Percentiles rank a stretch among this genome's conserved stretches.
These are phyloP conservation scores for Fusarium praegraminearum DNA, from an alignment of 2,329 filamentous ascomycete genomes.

Conservation along the genomic window DNA sequence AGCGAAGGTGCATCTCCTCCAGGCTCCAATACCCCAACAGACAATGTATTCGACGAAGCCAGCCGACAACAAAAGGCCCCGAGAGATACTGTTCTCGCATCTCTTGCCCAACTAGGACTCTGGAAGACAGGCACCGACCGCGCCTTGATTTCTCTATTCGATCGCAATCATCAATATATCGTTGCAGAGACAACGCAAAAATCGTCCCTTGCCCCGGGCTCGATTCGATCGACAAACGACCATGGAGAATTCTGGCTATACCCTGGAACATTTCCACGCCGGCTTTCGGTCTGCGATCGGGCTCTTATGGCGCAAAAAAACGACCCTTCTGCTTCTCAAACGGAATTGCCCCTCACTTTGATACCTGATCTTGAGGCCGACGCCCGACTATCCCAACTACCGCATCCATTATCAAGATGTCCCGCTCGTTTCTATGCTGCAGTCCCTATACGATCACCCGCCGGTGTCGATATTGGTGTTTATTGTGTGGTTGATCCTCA, in stretches of 20 bases:
- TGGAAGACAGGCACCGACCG: constrained; percentile 57
- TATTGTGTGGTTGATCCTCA: constrained; percentile 50
- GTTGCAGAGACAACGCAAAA: constrained; percentile 61
- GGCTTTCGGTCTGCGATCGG: constrained; percentile 47
- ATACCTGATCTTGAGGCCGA: constrained; percentile 52
- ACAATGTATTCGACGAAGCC: not conserved
- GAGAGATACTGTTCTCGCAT: constrained; percentile 56
- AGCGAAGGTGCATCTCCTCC: constrained; percentile 20
- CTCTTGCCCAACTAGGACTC: constrained; percentile 62
- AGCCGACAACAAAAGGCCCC: not conserved
- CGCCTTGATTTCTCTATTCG: constrained; percentile 64
- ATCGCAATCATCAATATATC: constrained; percentile 60
- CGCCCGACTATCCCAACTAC: constrained; percentile 45
- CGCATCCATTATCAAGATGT: constrained; percentile 35
- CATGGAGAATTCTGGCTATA: constrained; percentile 43
- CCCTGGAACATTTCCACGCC: constrained; percentile 46
- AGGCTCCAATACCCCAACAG: not conserved
- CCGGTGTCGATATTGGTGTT: constrained; percentile 57
- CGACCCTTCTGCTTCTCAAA: not conserved
- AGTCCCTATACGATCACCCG: constrained; percentile 54
- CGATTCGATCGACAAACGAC: constrained; percentile 18
- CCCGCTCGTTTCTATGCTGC: constrained; percentile 55
- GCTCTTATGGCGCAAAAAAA: constrained; percentile 35
- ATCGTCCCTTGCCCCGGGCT: constrained; percentile 53
- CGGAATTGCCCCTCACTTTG: constrained; percentile 50